phyloP scores from a whole-genome alignment of 2,329 filamentous ascomycete genomes.

The Ophiostoma tasmaniense region DNA sequence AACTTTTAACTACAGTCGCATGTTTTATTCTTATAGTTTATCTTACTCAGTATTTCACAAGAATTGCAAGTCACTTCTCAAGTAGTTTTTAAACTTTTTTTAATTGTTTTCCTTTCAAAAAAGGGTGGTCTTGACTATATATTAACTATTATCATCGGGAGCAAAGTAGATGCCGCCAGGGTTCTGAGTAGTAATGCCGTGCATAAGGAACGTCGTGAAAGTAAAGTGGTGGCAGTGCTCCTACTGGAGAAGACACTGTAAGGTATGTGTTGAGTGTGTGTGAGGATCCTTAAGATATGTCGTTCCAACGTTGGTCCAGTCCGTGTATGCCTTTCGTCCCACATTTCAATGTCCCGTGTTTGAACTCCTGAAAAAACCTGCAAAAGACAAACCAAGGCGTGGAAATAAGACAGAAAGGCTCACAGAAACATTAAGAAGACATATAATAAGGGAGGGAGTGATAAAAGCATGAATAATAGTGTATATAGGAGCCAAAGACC shows the following conservation, averaged over 20 bases:
- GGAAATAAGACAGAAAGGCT: constrained; percentile 1
- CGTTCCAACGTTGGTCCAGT: constrained; percentile 9
- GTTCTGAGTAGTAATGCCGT: constrained; percentile 9
- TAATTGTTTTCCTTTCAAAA: constrained; percentile 10
- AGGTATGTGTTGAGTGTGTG: background rate
- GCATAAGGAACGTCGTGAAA: constrained; percentile 7
- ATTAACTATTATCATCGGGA: constrained; percentile 20
- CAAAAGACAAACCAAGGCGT: background rate
- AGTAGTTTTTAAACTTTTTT: constrained; percentile 5
- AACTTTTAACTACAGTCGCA: background rate
- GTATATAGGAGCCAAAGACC: constrained; percentile 19
- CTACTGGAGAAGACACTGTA: background rate
- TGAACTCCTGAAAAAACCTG: background rate
- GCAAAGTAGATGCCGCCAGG: constrained; percentile 19
- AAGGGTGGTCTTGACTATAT: constrained; percentile 20
- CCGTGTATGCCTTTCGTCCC: constrained; percentile 2
- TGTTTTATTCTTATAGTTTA: background rate
- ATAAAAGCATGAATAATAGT: constrained; percentile 10
- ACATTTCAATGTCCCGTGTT: background rate
- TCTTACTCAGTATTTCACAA: background rate
- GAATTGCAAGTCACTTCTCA: background rate
- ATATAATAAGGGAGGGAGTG: constrained; percentile 5
- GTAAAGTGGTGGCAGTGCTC: background rate
- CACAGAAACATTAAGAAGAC: constrained; percentile 1
- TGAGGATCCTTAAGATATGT: background rate